Base-by-base conservation (phyloP, 768 basidiomycete species). In the Dioszegia hungarica region DNA sequence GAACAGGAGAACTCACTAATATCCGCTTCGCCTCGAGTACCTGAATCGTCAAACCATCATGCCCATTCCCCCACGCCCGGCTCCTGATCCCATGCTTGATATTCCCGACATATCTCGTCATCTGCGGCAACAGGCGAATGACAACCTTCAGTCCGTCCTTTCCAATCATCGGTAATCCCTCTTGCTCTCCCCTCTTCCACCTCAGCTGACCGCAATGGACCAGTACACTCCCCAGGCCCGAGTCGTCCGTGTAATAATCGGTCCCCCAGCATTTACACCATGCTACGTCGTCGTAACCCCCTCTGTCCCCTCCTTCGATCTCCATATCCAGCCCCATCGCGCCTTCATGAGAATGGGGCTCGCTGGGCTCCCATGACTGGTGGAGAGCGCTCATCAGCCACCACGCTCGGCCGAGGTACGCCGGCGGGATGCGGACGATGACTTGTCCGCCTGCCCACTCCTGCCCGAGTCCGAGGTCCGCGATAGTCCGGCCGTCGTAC, bases 191-290 rank as follows among this genome's bases (percentile, higher is more conserved):
- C 44, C 52, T 51, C 28, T 38, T 28, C 70, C 70, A 72, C 54
- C 74, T 52, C 2, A 80, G 36, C 77, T 77, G 78, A 1, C 79
- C 79, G 3, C 73, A 68, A 59, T 80, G 79, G 2, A 79, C 43
- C n/a, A 77, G 64, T 20, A 78, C 58, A 3, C 67, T 69, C 1
- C 78, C 65, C 1, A 78, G 54, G 57, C 78, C 77, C 5, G 78
- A 79, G 54, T 80, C 79, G 63, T 80, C 79, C 17, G 79, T 79
- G 62, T 79, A 80, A 79, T 75, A 34, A 79, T 78, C 19, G 77
- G 78, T 5, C 79, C 79, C 78, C 78, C 79, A 11, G 34, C n/a
- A n/a, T n/a, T n/a, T n/a, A n/a, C n/a, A n/a, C n/a, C n/a, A n/a
- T n/a, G n/a, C n/a, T n/a, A n/a, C n/a, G n/a, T n/a, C n/a, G n/a